Conservation (phyloP, 768 basidiomycete genomes). For the Trametes maxima region DNA sequence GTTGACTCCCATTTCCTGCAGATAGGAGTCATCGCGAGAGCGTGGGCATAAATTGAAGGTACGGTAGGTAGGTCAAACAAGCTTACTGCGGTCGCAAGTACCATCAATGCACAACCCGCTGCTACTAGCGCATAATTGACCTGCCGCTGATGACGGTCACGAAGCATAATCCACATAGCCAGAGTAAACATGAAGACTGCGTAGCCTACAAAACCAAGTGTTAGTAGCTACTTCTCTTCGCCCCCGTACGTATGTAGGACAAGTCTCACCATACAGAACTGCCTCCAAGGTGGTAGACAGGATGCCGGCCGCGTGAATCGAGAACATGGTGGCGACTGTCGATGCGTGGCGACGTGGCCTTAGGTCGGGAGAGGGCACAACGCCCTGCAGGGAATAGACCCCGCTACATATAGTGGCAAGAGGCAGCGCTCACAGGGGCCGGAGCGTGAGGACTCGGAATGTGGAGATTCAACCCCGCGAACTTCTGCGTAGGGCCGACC, state of each 20-base stretch:
- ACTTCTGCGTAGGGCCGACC: background rate
- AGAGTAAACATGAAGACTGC: conserved; percentile 30
- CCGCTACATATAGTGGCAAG: conserved; percentile 10
- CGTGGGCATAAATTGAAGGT: background rate
- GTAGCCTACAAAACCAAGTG: conserved; percentile 17
- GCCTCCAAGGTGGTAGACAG: conserved; percentile 27
- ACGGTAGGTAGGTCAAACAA: background rate
- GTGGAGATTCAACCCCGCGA: background rate
- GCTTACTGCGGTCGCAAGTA: conserved; percentile 25
- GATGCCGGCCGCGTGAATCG: conserved; percentile 20
- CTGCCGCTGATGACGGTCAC: conserved; percentile 17
- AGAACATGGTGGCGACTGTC: conserved; percentile 8
- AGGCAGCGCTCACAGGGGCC: conserved; percentile 2
- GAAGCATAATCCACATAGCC: conserved; percentile 29
- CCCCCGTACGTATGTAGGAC: too few relatives aligned
- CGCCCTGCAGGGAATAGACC: background rate
- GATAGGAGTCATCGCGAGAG: background rate
- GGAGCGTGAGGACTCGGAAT: conserved; percentile 7
- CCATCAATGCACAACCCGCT: conserved; percentile 22
- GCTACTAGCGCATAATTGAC: conserved; percentile 24
- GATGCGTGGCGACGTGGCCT: background rate
- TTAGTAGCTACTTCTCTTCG: background rate
- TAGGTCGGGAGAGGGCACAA: background rate
- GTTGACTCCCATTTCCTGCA: conserved; percentile 25
- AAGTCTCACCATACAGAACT: conserved; percentile 27